Conservation (phyloP, 257 asterid genomes). For the Mentha longifolia region DNA sequence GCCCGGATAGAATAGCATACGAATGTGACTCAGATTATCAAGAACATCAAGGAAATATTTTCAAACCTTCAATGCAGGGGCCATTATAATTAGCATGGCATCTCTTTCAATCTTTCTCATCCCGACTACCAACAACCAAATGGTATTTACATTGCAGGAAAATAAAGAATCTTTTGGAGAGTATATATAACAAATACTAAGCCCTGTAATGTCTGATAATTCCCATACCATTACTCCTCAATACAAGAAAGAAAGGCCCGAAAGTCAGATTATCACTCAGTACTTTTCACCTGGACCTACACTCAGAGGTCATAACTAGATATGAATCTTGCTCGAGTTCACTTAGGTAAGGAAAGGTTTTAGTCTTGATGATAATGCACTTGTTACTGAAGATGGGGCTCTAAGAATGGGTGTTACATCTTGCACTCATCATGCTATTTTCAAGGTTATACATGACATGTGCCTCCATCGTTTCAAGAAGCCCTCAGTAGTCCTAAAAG, state of each 20-base stretch:
- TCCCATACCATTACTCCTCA: neutral
- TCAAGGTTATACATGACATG: neutral
- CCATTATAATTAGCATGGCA: neutral
- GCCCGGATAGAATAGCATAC: no score
- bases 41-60: neutral
- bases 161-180: neutral
- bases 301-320: neutral
- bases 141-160: neutral
- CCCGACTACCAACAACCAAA: slow-evolving; percentile 5
- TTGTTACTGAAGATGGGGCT: neutral
- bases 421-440: neutral
- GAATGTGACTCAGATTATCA: neutral
- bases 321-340: neutral
- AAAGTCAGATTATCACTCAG: neutral
- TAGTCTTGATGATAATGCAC: neutral
- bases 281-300: neutral
- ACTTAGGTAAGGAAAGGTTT: neutral
- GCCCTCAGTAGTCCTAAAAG: neutral
- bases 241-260: neutral
- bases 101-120: neutral
- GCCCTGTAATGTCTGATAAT: neutral
- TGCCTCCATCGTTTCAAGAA: neutral
- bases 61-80: neutral
- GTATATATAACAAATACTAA: neutral
- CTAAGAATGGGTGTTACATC: neutral